Conservation (phyloP, 1,284 basidiomycete genomes). For the Marasmius sp. region DNA sequence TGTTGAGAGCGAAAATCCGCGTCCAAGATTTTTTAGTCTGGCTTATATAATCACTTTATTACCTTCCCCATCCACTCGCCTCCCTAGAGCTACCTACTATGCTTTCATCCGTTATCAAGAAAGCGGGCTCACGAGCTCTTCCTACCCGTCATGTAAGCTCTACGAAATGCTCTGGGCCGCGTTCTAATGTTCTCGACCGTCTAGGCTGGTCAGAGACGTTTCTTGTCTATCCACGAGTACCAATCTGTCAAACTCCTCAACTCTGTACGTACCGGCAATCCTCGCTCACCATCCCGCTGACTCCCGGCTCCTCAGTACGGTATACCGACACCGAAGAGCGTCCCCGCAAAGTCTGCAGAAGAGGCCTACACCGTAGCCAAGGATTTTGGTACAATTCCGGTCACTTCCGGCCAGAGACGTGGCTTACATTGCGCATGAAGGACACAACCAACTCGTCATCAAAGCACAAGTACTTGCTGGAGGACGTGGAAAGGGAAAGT, state of each 20-base stretch:
- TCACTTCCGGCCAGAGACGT: background rate
- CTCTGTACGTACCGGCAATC: slow-evolving; percentile 54
- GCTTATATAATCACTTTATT: slow-evolving; percentile 15
- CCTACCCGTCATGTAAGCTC: slow-evolving; percentile 2
- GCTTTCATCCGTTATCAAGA: slow-evolving; percentile 58
- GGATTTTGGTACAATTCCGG: slow-evolving; percentile 66
- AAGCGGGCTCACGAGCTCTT: slow-evolving; percentile 59
- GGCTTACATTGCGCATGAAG: slow-evolving; percentile 33
- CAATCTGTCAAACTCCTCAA: slow-evolving; percentile 95
- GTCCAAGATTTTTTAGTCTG: background rate
- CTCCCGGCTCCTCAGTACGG: slow-evolving; percentile 68
- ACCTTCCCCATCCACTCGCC: slow-evolving; percentile 24
- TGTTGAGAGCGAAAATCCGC: slow-evolving; percentile 23
- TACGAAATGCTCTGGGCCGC: slow-evolving; percentile 36
- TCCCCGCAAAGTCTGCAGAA: slow-evolving; percentile 84
- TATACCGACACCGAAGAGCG: slow-evolving; percentile 92
- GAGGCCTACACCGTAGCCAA: slow-evolving; percentile 91
- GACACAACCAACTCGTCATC: slow-evolving; percentile 79
- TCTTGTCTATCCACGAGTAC: slow-evolving; percentile 98
- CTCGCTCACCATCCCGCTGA: background rate
- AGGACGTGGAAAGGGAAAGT: slow-evolving; percentile 97
- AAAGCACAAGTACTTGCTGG: slow-evolving; percentile 99
- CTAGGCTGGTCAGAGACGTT: slow-evolving; percentile 83
- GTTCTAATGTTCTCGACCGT: slow-evolving; percentile 1
- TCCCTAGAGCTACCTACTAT: slow-evolving; percentile 31